Evolutionary conservation across 2,329 filamentous ascomycete species (phyloP).

Genomic region (Fonsecaea multimorphosa): DNA sequence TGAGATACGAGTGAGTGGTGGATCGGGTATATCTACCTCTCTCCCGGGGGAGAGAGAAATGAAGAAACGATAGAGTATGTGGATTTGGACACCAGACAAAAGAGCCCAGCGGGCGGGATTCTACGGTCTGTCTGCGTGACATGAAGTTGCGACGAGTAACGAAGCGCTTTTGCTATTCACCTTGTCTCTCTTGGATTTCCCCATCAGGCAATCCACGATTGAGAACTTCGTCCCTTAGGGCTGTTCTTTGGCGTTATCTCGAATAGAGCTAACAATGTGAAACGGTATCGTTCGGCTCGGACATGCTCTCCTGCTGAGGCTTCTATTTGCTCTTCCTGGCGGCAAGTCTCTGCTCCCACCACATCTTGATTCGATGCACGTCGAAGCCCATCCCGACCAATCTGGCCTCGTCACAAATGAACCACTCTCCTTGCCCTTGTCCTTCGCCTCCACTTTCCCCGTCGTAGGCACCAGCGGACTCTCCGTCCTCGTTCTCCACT

Average conservation of each 20-base stretch:
- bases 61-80: background rate
- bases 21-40: no score
- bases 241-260: background rate
- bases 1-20: background rate
- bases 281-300: background rate
- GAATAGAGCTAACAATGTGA: background rate
- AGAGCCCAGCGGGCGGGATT: background rate
- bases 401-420: conserved; percentile 33
- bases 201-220: background rate
- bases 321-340: conserved; percentile 11
- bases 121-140: background rate
- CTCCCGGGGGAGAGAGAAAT: no score
- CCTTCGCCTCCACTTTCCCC: background rate
- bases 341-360: conserved; percentile 35
- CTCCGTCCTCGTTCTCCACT: background rate
- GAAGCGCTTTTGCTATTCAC: background rate
- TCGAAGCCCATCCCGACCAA: conserved; percentile 35
- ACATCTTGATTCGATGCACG: conserved; percentile 33
- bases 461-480: no score
- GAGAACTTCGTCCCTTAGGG: background rate
- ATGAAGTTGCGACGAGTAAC: background rate
- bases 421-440: conserved; percentile 37
- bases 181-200: background rate
- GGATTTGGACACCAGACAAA: background rate
- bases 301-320: background rate